Evolutionary conservation across 805 yeast species (phyloP).

Genomic region (Candida pseudofarinosa): DNA sequence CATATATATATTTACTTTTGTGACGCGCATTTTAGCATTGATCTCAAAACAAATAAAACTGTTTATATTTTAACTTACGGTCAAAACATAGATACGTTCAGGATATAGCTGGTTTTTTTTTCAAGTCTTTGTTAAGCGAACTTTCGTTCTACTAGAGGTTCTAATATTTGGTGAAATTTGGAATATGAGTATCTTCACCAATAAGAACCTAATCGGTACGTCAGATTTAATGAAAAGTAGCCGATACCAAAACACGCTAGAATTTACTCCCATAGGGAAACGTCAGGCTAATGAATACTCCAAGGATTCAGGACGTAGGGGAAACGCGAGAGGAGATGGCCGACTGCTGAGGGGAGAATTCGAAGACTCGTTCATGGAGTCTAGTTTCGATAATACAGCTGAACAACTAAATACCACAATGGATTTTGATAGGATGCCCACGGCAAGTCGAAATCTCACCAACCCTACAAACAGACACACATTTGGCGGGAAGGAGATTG

Average conservation of each 20-base stretch:
- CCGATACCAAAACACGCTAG: conserved; percentile 5
- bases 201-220: conserved; percentile 11
- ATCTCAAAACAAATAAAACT: background rate
- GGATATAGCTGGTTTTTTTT: too few relatives aligned
- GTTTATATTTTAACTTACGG: background rate
- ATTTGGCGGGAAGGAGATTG: background rate
- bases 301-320: background rate
- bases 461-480: background rate
- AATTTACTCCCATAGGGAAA: conserved; percentile 16
- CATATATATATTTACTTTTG: background rate
- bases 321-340: background rate
- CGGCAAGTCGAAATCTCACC: background rate
- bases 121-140: too few relatives aligned
- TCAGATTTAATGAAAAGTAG: conserved; percentile 7
- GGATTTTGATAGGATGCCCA: conserved; percentile 2
- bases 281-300: background rate
- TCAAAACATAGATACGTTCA: too few relatives aligned
- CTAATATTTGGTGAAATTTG: background rate
- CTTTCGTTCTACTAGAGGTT: too few relatives aligned
- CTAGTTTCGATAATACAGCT: conserved; percentile 12
- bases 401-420: conserved; percentile 15
- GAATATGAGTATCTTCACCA: conserved; percentile 10
- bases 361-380: conserved; percentile 7
- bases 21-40: background rate
- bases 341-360: background rate